phyloP scores from a whole-genome alignment of 805 yeast genomes.

The Peterozyma xylosa region DNA sequence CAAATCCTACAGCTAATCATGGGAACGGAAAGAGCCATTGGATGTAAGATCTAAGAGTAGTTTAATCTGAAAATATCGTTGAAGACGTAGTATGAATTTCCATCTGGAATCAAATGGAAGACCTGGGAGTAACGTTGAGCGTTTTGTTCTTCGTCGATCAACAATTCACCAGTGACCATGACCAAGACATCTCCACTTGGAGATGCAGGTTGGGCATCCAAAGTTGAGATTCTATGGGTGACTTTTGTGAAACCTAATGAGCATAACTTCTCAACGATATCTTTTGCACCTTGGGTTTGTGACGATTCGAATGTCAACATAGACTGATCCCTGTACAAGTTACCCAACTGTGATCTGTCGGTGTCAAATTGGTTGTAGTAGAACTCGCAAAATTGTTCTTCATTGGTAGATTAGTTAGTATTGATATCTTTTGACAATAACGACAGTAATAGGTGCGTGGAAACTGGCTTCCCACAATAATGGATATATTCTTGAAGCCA shows the following conservation, averaged over 20 bases:
- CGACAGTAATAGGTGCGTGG: background rate
- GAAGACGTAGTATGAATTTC: conserved; percentile 84
- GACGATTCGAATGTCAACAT: conserved; percentile 96
- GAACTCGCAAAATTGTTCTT: conserved; percentile 82
- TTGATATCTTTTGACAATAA: background rate
- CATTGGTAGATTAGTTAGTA: background rate
- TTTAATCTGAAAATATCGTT: conserved; percentile 96
- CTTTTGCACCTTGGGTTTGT: conserved; percentile 91
- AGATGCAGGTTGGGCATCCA: conserved; percentile 97
- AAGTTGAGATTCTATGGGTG: conserved; percentile 85
- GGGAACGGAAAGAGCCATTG: too few relatives aligned
- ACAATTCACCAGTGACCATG: conserved; percentile 94
- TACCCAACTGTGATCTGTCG: conserved; percentile 88
- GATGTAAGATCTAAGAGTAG: conserved; percentile 40
- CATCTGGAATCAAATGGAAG: conserved; percentile 93
- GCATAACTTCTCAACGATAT: conserved; percentile 84
- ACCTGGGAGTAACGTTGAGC: conserved; percentile 97
- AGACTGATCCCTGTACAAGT: conserved; percentile 91
- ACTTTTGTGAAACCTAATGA: conserved; percentile 90
- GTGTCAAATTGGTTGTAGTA: conserved; percentile 93
- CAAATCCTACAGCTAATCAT: too few relatives aligned
- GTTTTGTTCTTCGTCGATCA: conserved; percentile 90
- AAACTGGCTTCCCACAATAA: too few relatives aligned
- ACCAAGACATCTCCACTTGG: conserved; percentile 89
- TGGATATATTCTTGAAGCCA: too few relatives aligned